These are phyloP conservation scores for Crithidia thermophila DNA, from an alignment of 208 protist species.

Conservation along the genomic window DNA sequence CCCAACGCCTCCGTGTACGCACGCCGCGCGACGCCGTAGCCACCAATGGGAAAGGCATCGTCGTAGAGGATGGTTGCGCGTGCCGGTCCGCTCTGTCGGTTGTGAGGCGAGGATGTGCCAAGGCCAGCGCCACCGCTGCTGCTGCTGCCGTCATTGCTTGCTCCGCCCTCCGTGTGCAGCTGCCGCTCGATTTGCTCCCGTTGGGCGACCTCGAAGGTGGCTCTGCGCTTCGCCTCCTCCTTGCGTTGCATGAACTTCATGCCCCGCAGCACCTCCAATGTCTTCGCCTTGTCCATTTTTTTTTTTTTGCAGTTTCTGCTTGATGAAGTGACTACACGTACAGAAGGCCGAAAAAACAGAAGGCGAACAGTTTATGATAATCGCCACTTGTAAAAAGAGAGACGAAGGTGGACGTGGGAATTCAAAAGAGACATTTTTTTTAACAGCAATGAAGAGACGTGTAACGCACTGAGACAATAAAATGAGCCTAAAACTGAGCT, in stretches of 20 bases:
- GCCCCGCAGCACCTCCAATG: conserved; percentile 79
- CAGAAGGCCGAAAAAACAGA: background rate
- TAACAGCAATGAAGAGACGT: background rate
- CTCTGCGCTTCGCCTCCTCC: conserved; percentile 81
- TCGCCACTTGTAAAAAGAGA: background rate
- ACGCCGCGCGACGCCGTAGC: conserved; percentile 49
- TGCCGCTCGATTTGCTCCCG: conserved; percentile 54
- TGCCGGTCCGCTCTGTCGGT: background rate
- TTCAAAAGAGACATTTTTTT: background rate
- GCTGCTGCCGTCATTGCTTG: background rate
- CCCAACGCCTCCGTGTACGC: conserved; percentile 32
- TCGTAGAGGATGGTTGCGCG: conserved; percentile 67
- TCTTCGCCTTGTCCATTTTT: conserved; percentile 78
- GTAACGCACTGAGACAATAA: too few relatives aligned
- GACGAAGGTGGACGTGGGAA: background rate
- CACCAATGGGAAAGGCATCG: conserved; percentile 39
- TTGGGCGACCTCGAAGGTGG: conserved; percentile 71
- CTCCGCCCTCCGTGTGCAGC: conserved; percentile 15
- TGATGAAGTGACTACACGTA: too few relatives aligned
- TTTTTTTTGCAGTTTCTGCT: conserved; percentile 2
- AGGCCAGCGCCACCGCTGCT: background rate
- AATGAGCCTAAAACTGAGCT: too few relatives aligned
- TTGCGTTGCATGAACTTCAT: conserved; percentile 95
- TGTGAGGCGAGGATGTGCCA: background rate
- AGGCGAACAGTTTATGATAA: too few relatives aligned